Evolutionary conservation across 2,329 filamentous ascomycete genomes (phyloP).

Genomic region (Sodiomyces alkalinus): DNA sequence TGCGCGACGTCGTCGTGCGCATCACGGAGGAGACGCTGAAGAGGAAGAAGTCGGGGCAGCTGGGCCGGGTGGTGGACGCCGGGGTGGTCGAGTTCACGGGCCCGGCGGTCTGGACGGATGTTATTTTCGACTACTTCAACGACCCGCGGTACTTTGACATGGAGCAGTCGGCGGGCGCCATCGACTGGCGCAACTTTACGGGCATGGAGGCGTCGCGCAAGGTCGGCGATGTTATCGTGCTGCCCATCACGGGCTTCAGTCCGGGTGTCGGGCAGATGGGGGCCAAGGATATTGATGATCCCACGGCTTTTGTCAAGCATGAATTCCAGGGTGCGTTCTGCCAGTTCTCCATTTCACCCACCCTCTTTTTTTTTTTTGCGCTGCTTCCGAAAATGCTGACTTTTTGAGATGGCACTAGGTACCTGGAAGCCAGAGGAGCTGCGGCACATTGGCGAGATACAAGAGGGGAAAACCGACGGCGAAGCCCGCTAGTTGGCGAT

Average conservation of each 20-base stretch:
- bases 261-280: constrained; percentile 91
- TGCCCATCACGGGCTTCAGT: constrained; percentile 95
- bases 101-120: constrained; percentile 87
- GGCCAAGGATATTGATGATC: constrained; percentile 72
- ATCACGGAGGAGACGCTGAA: constrained; percentile 72
- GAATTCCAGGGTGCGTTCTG: constrained; percentile 68
- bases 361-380: too few species aligned
- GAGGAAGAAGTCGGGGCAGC: constrained; percentile 51
- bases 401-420: too few species aligned
- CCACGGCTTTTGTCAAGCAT: constrained; percentile 96
- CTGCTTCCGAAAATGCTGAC: too few species aligned
- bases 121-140: constrained; percentile 87
- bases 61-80: constrained; percentile 44
- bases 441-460: constrained; percentile 51
- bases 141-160: constrained; percentile 79
- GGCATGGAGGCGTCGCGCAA: constrained; percentile 71
- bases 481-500: too few species aligned
- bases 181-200: constrained; percentile 81
- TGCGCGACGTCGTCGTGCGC: constrained; percentile 72
- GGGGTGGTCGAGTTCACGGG: constrained; percentile 89
- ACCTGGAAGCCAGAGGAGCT: constrained; percentile 63
- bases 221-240: constrained; percentile 80
- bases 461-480: too few species aligned
- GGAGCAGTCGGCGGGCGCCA: constrained; percentile 50
- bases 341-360: background rate